phyloP scores from a whole-genome alignment of 2,329 filamentous ascomycete genomes.

The Scedosporium boydii region DNA sequence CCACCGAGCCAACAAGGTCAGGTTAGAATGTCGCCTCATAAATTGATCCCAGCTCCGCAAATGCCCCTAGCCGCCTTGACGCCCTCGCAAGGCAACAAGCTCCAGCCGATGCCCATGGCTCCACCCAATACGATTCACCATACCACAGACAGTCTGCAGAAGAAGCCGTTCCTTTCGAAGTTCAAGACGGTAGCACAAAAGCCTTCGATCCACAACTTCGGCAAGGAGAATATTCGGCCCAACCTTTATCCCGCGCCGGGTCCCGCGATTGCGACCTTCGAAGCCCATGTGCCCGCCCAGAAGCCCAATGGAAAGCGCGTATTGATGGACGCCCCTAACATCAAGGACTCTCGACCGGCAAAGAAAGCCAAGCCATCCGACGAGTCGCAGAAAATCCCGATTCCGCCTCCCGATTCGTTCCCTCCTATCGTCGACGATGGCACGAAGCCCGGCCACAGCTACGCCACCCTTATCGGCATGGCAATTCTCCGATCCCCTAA shows the following conservation, averaged over 20 bases:
- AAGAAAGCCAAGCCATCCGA: constrained; percentile 59
- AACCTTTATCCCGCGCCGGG: constrained; percentile 38
- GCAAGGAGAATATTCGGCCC: constrained; percentile 49
- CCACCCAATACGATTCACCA: constrained; percentile 47
- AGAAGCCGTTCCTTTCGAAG: constrained; percentile 53
- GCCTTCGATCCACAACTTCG: constrained; percentile 35
- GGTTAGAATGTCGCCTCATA: constrained; percentile 2
- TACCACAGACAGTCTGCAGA: constrained; percentile 58
- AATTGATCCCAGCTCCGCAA: not conserved
- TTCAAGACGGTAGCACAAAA: constrained; percentile 50
- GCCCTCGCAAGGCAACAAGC: constrained; percentile 43
- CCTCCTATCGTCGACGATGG: constrained; percentile 77
- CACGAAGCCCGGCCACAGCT: constrained; percentile 82
- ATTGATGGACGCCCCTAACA: constrained; percentile 63
- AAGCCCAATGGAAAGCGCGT: constrained; percentile 49
- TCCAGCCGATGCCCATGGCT: constrained; percentile 51
- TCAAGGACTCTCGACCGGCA: constrained; percentile 54
- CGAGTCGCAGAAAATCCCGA: constrained; percentile 5
- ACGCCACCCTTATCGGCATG: constrained; percentile 93
- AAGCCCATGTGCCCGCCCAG: constrained; percentile 16
- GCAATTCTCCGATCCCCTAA: constrained; percentile 81
- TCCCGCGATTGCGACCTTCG: constrained; percentile 30
- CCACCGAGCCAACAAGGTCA: constrained; percentile 33
- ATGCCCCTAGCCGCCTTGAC: constrained; percentile 31
- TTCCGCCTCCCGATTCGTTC: constrained; percentile 68